A percentile compares a stretch with the other conserved stretches of the same genome.
Conservation (phyloP, 306 rosid species). For the Aeschynomene evenia region DNA sequence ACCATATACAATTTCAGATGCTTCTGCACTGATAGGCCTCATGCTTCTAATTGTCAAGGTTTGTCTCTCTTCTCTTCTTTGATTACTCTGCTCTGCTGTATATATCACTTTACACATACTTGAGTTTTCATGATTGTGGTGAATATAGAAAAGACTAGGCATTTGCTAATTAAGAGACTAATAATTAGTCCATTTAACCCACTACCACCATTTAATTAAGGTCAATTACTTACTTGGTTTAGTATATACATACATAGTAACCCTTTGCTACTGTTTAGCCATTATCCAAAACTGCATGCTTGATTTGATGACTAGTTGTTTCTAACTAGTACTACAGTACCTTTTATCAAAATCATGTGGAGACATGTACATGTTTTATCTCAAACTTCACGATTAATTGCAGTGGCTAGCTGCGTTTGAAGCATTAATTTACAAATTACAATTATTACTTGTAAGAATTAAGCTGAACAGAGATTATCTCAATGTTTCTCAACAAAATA, state of each 20-base stretch:
- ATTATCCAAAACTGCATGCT: neutral
- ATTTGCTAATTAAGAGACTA: neutral
- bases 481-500: neutral
- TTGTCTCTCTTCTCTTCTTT: constrained; percentile 18
- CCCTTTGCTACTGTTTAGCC: too few species aligned
- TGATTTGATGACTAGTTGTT: neutral
- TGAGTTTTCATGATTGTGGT: neutral
- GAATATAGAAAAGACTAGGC: neutral
- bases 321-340: neutral
- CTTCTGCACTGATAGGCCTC: constrained; percentile 57
- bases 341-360: neutral
- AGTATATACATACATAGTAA: too few species aligned
- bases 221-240: neutral
- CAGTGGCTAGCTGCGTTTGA: neutral
- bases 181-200: neutral
- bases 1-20: constrained; percentile 23
- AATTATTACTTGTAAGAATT: too few species aligned
- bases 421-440: neutral
- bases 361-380: neutral
- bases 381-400: neutral
- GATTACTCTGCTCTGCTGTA: neutral
- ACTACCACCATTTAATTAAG: too few species aligned
- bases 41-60: constrained; percentile 52
- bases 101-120: neutral
- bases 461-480: neutral